A percentile compares a stretch with the other conserved stretches of the same genome.
Evolutionary conservation across 371 early-diverging fungal genomes (phyloP).

Genomic region (Zychaea mexicana): DNA sequence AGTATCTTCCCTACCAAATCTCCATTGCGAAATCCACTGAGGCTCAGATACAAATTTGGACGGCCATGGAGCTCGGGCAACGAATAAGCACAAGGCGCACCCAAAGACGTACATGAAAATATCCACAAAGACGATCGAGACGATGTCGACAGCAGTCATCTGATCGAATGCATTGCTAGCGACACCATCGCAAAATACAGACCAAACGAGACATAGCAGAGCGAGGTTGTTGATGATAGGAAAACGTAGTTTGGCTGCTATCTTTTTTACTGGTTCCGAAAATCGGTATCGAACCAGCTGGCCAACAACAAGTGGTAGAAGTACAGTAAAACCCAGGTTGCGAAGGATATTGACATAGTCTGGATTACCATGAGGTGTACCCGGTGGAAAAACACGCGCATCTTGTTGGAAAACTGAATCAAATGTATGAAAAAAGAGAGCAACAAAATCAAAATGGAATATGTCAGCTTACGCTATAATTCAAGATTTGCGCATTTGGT

Average conservation of each 20-base stretch:
- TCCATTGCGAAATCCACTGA: conserved; percentile 29
- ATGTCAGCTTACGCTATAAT: no score
- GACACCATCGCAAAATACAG: conserved; percentile 76
- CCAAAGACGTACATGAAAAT: conserved; percentile 51
- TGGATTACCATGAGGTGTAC: conserved; percentile 46
- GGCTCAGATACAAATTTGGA: conserved; percentile 19
- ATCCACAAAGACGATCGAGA: conserved; percentile 60
- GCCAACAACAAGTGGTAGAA: conserved; percentile 66
- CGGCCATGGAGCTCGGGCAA: conserved; percentile 51
- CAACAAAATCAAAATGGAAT: no score
- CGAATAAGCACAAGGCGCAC: conserved; percentile 35
- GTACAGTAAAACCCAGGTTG: conserved; percentile 61
- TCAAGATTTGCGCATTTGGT: background rate
- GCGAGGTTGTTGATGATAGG: conserved; percentile 59
- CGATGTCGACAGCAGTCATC: conserved; percentile 54
- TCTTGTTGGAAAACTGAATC: conserved; percentile 41
- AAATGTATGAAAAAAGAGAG: conserved; percentile 16
- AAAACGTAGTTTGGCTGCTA: conserved; percentile 53
- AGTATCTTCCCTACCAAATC: conserved; percentile 48
- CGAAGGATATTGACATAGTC: conserved; percentile 56
- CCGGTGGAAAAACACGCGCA: conserved; percentile 38
- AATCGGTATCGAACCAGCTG: conserved; percentile 64
- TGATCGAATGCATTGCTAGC: conserved; percentile 52
- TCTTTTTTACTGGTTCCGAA: conserved; percentile 46
- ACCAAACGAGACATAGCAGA: conserved; percentile 70